A percentile compares a stretch with the other conserved stretches of the same genome.
phyloP scores from a whole-genome alignment of 495 filamentous ascomycete genomes.

The Trichoderma asperelloides region DNA sequence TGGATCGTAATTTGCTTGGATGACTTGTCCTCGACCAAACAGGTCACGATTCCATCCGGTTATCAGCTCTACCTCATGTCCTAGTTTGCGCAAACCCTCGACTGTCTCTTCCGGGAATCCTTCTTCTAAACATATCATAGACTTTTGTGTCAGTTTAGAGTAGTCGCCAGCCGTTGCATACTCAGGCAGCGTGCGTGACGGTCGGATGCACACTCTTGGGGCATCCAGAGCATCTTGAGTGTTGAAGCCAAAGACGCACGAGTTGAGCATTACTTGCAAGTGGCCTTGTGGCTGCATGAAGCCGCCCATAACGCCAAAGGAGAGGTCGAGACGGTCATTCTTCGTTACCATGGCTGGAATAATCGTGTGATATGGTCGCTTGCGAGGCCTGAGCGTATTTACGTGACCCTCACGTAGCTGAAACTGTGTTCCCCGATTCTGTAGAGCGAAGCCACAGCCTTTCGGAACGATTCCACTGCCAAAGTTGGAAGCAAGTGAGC shows the following conservation, averaged over 20 bases:
- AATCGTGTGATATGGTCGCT: conserved; percentile 95
- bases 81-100: conserved; percentile 55
- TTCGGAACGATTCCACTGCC: conserved; percentile 77
- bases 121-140: conserved; percentile 68
- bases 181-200: conserved; percentile 47
- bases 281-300: conserved; percentile 99
- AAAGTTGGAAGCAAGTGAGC: conserved; percentile 87
- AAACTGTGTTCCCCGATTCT: conserved; percentile 88
- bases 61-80: conserved; percentile 65
- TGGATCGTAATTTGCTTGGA: conserved; percentile 54
- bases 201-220: conserved; percentile 75
- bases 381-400: conserved; percentile 67
- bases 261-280: conserved; percentile 86
- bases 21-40: conserved; percentile 90
- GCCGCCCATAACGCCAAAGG: conserved; percentile 95
- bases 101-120: conserved; percentile 63
- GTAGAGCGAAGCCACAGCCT: conserved; percentile 82
- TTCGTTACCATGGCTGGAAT: conserved; percentile 88
- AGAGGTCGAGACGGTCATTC: conserved; percentile 69
- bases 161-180: conserved; percentile 18
- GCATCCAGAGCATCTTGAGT: conserved; percentile 88
- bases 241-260: conserved; percentile 69
- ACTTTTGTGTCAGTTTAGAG: conserved; percentile 10
- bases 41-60: conserved; percentile 55
- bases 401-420: conserved; percentile 56